phyloP scores from a whole-genome alignment of 352 stramenopile genomes.

The Aphanomyces stellatus region DNA sequence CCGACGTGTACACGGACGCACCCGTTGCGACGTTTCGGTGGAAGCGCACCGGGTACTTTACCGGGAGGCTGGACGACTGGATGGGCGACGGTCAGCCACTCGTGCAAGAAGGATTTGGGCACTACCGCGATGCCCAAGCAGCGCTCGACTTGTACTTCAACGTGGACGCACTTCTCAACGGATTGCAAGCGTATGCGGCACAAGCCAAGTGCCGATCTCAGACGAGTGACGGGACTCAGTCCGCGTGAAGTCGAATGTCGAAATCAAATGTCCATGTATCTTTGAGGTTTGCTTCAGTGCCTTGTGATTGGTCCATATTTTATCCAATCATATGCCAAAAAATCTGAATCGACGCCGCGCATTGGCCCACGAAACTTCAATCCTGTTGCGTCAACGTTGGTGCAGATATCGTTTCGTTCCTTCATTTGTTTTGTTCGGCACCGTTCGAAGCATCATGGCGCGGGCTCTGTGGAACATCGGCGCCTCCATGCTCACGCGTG shows the following conservation, averaged over 20 bases:
- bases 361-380: no score
- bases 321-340: not conserved
- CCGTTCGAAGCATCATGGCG: not conserved
- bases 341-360: no score
- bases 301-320: not conserved
- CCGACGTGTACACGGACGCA: not conserved
- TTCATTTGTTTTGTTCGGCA: not conserved
- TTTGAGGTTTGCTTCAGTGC: not conserved
- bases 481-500: not conserved
- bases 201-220: not conserved
- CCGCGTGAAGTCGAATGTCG: no score
- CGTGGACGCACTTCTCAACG: not conserved
- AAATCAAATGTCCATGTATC: not conserved
- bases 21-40: not conserved
- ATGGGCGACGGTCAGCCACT: not conserved
- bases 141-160: not conserved
- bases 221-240: no score
- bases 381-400: not conserved
- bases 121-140: not conserved
- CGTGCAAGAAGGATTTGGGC: not conserved
- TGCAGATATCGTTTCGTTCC: no score
- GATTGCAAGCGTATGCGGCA: not conserved
- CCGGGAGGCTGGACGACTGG: not conserved
- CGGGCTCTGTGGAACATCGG: constrained; percentile 7
- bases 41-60: not conserved